Evolutionary conservation across 2,329 filamentous ascomycete species (phyloP), one percentile per base, ranked within the genome.

Genomic region (Ceratocystis diversiconidia): DNA sequence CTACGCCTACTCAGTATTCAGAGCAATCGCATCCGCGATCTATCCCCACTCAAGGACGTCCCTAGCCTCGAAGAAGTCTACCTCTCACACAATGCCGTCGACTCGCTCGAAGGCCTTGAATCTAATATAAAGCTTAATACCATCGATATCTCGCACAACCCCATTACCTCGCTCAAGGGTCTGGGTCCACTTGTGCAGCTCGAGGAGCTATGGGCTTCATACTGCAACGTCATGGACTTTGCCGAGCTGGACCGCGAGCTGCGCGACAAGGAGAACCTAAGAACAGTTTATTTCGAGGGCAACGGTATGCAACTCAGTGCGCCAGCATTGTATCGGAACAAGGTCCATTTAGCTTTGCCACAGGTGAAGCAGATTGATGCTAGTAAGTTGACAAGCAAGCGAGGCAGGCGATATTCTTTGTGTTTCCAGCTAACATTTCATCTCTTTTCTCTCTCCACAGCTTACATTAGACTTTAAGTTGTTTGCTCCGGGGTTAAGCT

Each of bases 281-380:
- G 86, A 68, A 96, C 94, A 0, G 92, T 99, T 10, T 99, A 99
- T 74, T 95, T 99, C 70, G 94, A 99, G 73, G 92, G 91, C 1
- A 96, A 95, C 72, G 92, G 92, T 30, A 75, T 99, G 70, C 94
- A 99, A 77, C 79, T 85, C 68, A 82, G 81, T 65, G 84, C 83
- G 3, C 88, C 89, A n/a, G 89, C 89, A 0, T 76, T 96, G 68
- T 99, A 99, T 76, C 81, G 94, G 72, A 97, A 96, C 77, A 99
- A 99, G 77, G 85, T 99, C 55, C 82, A 87, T 67, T 76, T 99
- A 74, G 88, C 91, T 43, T 75, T 99, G 75, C 94, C 94, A 66
- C 88, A 94, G 74, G 79, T 99, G 63, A 83, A 83, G 73, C 92
- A 99, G 79, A 96, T 99, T 73, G 94, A 99, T 83, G 94, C 94